phyloP scores from a whole-genome alignment of 2,329 filamentous ascomycete genomes.

The Monosporascus sp. region DNA sequence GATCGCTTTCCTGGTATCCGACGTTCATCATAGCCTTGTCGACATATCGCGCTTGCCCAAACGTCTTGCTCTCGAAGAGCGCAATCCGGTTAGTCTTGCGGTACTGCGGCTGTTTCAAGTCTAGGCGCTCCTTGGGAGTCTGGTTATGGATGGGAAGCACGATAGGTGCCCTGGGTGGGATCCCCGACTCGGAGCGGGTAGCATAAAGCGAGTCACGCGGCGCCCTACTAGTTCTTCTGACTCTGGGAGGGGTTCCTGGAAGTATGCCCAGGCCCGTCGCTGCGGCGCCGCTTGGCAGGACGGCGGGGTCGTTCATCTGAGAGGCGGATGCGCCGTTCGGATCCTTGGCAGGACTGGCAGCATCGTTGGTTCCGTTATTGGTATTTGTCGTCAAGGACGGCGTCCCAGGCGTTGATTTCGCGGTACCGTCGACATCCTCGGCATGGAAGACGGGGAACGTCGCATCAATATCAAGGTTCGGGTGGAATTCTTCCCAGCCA shows the following conservation, averaged over 20 bases:
- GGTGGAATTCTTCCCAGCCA: constrained; percentile 97
- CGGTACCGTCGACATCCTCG: constrained; percentile 76
- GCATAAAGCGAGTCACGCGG: constrained; percentile 51
- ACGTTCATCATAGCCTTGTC: constrained; percentile 95
- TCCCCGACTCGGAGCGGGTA: constrained; percentile 38
- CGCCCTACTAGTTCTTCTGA: constrained; percentile 38
- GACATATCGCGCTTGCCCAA: constrained; percentile 84
- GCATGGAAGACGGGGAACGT: constrained; percentile 73
- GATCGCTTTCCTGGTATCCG: constrained; percentile 91
- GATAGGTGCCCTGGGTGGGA: constrained; percentile 52
- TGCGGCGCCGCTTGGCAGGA: constrained; percentile 28
- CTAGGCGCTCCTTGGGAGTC: constrained; percentile 74
- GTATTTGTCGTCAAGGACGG: constrained; percentile 12
- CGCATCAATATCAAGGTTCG: constrained; percentile 83
- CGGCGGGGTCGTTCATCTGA: constrained; percentile 37
- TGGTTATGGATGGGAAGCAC: constrained; percentile 74
- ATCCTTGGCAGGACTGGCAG: constrained; percentile 42
- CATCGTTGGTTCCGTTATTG: constrained; percentile 32
- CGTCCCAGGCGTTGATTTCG: constrained; percentile 39
- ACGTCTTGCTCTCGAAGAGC: constrained; percentile 76
- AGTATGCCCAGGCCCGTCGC: constrained; percentile 16
- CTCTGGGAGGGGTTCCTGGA: constrained; percentile 33
- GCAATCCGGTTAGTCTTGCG: constrained; percentile 74
- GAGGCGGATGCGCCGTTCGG: constrained; percentile 35
- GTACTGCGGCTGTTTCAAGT: constrained; percentile 70